These are phyloP conservation scores for Isabelozyma pseudorhagii DNA, from an alignment of 805 yeast species.

Conservation along the genomic window DNA sequence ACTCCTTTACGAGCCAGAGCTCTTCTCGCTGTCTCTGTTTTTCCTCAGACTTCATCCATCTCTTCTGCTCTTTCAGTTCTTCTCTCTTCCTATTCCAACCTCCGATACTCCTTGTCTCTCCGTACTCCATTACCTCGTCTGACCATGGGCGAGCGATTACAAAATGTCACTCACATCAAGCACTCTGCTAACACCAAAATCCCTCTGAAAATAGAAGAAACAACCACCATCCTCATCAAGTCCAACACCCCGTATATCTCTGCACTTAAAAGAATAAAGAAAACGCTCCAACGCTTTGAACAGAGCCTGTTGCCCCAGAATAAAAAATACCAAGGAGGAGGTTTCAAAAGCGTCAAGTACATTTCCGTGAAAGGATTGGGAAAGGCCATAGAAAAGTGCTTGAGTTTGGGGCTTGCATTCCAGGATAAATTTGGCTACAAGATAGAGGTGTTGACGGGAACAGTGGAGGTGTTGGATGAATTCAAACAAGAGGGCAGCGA, in stretches of 20 bases:
- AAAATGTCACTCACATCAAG: slow-evolving; percentile 28
- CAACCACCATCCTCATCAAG: slow-evolving; percentile 56
- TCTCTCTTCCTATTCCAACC: neutral
- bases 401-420: slow-evolving; percentile 62
- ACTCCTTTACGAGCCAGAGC: too few species aligned
- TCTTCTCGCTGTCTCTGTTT: too few species aligned
- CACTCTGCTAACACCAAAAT: slow-evolving; percentile 51
- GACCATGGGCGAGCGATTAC: neutral
- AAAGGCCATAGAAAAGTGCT: slow-evolving; percentile 53
- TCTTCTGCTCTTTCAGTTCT: neutral
- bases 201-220: slow-evolving; percentile 38
- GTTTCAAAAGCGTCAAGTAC: slow-evolving; percentile 39
- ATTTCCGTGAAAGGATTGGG: slow-evolving; percentile 77
- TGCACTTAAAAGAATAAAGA: slow-evolving; percentile 62
- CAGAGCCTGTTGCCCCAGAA: slow-evolving; percentile 13
- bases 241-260: slow-evolving; percentile 69
- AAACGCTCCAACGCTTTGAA: slow-evolving; percentile 45
- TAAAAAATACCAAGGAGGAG: slow-evolving; percentile 25
- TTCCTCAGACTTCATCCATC: too few species aligned
- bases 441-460: slow-evolving; percentile 62
- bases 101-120: neutral
- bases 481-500: slow-evolving; percentile 18
- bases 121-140: neutral
- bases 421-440: slow-evolving; percentile 45
- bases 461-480: slow-evolving; percentile 73